Percentiles rank a stretch among this genome's conserved stretches.
Evolutionary conservation across 805 yeast genomes (phyloP).

Genomic region (Candida easanensis): DNA sequence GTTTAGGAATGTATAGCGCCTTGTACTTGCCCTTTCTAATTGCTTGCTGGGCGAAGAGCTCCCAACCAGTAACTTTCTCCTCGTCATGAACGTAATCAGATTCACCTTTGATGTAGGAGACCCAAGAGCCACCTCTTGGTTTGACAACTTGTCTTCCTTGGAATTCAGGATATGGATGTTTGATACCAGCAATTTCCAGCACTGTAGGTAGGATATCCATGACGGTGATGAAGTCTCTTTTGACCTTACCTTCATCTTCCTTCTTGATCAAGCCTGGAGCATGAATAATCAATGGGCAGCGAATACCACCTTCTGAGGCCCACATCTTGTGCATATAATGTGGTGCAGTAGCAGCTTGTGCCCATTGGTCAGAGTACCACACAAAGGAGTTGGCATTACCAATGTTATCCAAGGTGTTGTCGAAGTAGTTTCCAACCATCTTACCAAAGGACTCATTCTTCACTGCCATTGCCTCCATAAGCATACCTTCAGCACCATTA

Average conservation of each 20-base stretch:
- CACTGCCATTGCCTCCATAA: conserved; percentile 53
- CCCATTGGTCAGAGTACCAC: conserved; percentile 57
- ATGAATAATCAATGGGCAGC: conserved; percentile 51
- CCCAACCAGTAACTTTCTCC: conserved; percentile 52
- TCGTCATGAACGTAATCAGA: conserved; percentile 31
- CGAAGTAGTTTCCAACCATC: conserved; percentile 29
- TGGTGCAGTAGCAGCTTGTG: conserved; percentile 62
- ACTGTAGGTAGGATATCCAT: conserved; percentile 61
- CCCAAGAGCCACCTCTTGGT: conserved; percentile 48
- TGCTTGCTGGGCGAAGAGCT: conserved; percentile 55
- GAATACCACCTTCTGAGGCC: conserved; percentile 59
- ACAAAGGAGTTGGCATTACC: conserved; percentile 47
- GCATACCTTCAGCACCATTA: conserved; percentile 64
- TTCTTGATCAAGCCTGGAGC: conserved; percentile 35
- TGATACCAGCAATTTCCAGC: conserved; percentile 45
- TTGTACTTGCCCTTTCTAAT: conserved; percentile 48
- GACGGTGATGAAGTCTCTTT: conserved; percentile 47
- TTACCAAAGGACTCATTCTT: conserved; percentile 26
- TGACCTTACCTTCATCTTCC: conserved; percentile 29
- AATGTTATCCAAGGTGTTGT: conserved; percentile 45
- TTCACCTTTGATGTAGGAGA: conserved; percentile 32
- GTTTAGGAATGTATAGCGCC: conserved; percentile 46
- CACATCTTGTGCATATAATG: conserved; percentile 52
- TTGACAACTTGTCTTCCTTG: conserved; percentile 42
- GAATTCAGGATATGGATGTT: conserved; percentile 40